Conservation (phyloP, 2,329 filamentous ascomycete genomes). For the Erysiphe pulchra region DNA sequence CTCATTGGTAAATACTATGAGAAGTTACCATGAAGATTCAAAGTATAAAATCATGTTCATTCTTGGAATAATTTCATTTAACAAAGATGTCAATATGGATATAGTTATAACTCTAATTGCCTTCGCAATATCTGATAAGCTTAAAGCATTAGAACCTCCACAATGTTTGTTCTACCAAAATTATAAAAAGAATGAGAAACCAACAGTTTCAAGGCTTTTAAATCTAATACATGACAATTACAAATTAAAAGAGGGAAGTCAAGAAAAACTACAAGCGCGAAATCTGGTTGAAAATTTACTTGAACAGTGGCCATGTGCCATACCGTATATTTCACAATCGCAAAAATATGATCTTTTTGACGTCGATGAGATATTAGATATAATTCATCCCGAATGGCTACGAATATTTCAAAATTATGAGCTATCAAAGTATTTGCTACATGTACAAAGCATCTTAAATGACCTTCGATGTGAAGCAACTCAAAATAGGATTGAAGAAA, state of each 20-base stretch:
- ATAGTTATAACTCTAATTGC: constrained; percentile 19
- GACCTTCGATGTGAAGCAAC: background rate
- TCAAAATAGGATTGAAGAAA: background rate
- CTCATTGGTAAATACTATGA: constrained; percentile 16
- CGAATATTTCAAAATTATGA: constrained; percentile 20
- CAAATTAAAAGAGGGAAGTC: background rate
- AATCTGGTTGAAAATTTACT: constrained; percentile 17
- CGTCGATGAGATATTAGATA: constrained; percentile 14
- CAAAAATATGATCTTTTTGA: constrained; percentile 5
- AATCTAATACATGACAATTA: background rate
- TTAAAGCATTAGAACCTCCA: constrained; percentile 12
- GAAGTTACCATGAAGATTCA: constrained; percentile 8
- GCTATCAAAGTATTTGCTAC: constrained; percentile 18
- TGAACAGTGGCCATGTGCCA: constrained; percentile 18
- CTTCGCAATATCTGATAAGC: constrained; percentile 17
- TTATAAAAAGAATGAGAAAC: background rate
- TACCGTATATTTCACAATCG: constrained; percentile 13
- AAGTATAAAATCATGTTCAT: constrained; percentile 20
- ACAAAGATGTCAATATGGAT: constrained; percentile 15
- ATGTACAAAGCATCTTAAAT: constrained; percentile 18
- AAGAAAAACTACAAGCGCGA: constrained; percentile 9
- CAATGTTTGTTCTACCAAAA: background rate
- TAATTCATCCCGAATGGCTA: constrained; percentile 20
- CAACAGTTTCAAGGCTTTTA: background rate
- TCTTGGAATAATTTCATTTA: constrained; percentile 20